These are phyloP conservation scores for Cutaneotrichosporon mucoides DNA, from an alignment of 1,284 basidiomycete species.

Conservation along the genomic window DNA sequence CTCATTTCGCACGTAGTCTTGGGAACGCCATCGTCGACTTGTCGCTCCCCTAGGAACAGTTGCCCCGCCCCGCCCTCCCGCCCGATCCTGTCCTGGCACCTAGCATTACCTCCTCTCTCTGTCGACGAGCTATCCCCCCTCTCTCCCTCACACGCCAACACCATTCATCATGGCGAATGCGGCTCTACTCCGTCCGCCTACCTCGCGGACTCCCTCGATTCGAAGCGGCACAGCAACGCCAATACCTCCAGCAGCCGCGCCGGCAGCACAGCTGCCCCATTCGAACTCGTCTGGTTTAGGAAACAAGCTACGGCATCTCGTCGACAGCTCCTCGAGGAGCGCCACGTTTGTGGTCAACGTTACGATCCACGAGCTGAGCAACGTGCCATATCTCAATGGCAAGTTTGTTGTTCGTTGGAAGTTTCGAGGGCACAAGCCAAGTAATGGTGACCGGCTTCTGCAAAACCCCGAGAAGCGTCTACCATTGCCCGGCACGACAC, in stretches of 20 bases:
- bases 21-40: too few relatives aligned
- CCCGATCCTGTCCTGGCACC: too few relatives aligned
- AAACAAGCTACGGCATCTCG: conserved; percentile 25
- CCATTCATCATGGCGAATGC: too few relatives aligned
- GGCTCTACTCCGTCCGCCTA: too few relatives aligned
- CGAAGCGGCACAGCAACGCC: conserved; percentile 5
- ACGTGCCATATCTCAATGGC: conserved; percentile 41
- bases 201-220: neutral
- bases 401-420: conserved; percentile 39
- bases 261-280: neutral
- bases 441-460: conserved; percentile 12
- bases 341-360: conserved; percentile 35
- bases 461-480: conserved; percentile 9
- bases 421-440: conserved; percentile 36
- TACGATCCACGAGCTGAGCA: conserved; percentile 38
- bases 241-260: neutral
- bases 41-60: too few relatives aligned
- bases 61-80: too few relatives aligned
- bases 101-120: too few relatives aligned
- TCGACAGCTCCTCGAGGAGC: conserved; percentile 24
- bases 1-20: too few relatives aligned
- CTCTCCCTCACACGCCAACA: too few relatives aligned
- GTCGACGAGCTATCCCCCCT: too few relatives aligned
- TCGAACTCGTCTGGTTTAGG: neutral
- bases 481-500: neutral